A percentile compares a stretch with the other conserved stretches of the same genome.
Evolutionary conservation across 2,329 filamentous ascomycete genomes (phyloP).

Genomic region (Xylariaceae sp.): DNA sequence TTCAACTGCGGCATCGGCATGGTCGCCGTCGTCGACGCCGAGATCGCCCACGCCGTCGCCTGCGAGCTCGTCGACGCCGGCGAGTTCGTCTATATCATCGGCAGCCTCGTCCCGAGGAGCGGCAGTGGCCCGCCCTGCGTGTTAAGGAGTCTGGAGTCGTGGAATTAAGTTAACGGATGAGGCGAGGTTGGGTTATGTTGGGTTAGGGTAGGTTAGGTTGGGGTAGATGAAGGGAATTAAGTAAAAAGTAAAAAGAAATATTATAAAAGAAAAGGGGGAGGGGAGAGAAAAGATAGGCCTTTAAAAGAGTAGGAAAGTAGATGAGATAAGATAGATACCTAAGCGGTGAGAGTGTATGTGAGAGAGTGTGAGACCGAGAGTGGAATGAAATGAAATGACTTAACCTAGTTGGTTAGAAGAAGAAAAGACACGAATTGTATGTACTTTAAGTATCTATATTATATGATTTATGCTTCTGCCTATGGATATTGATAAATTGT

Average conservation of each 20-base stretch:
- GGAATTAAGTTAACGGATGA: constrained; percentile 34
- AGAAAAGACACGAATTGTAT: too few relatives aligned
- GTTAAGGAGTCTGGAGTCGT: constrained; percentile 58
- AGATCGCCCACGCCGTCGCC: constrained; percentile 63
- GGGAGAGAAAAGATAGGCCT: not conserved
- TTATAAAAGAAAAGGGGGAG: too few relatives aligned
- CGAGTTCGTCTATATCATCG: constrained; percentile 78
- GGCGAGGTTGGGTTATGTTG: not conserved
- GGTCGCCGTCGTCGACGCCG: constrained; percentile 77
- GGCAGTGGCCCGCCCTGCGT: constrained; percentile 61
- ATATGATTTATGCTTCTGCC: not conserved
- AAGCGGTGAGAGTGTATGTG: too few relatives aligned
- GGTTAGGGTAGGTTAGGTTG: not conserved
- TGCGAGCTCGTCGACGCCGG: constrained; percentile 65
- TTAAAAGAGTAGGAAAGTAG: too few relatives aligned
- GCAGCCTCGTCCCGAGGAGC: constrained; percentile 64
- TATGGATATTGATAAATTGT: not conserved
- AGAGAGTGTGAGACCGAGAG: too few relatives aligned
- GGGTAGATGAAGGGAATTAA: too few relatives aligned
- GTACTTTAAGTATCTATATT: not conserved
- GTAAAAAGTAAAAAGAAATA: too few relatives aligned
- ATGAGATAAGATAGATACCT: too few relatives aligned
- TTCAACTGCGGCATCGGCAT: constrained; percentile 97
- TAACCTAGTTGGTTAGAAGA: too few relatives aligned
- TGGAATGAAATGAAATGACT: too few relatives aligned